Evolutionary conservation across 2,329 filamentous ascomycete species (phyloP), one percentile per base, ranked within the genome.

Genomic region (Nemania sp.): DNA sequence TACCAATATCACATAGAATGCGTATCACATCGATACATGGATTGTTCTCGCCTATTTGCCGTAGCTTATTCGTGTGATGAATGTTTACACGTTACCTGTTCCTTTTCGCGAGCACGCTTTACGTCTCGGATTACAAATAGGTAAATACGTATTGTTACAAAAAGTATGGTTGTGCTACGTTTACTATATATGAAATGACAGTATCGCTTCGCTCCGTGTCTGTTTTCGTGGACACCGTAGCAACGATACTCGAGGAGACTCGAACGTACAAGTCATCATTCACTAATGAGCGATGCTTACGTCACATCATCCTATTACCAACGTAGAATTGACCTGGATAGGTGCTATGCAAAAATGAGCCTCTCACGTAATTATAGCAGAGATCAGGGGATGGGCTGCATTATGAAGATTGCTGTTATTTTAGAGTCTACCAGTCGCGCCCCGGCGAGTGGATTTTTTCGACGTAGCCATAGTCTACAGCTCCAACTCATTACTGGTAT

Each of bases 381-480:
- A 55, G 41, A 41, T 18, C 11, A 41, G 11, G 38, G 38, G 15
- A 11, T 11, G 11, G 7, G n/a, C 54, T 18, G 52, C 47, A 53
- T 65, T 55, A 41, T 10, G n/a, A n/a, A 38, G 22, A 62, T 58
- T 26, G n/a, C 43, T 55, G 41, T 52, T 38, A 35, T 51, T 27
- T 49, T 32, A 29, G n/a, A n/a, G 38, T 38, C 24, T 41, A 55
- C 58, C 49, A 51, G 20, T 43, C 29, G 18, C 45, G 38, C 41
- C 52, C 8, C 29, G 10, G 38, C 43, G 29, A 56, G 18, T 45
- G 32, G n/a, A 24, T 18, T 22, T n/a, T 43, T 45, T 51, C 18
- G 56, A 61, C n/a, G 51, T 53, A 61, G 38, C 60, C 45, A 43
- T 64, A 61, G 52, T 54, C 56, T 57, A 67, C 57, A 57, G 56